A percentile compares a stretch with the other conserved stretches of the same genome.
Conservation (phyloP, 1,139 yeast species). For the Candida albicans region DNA sequence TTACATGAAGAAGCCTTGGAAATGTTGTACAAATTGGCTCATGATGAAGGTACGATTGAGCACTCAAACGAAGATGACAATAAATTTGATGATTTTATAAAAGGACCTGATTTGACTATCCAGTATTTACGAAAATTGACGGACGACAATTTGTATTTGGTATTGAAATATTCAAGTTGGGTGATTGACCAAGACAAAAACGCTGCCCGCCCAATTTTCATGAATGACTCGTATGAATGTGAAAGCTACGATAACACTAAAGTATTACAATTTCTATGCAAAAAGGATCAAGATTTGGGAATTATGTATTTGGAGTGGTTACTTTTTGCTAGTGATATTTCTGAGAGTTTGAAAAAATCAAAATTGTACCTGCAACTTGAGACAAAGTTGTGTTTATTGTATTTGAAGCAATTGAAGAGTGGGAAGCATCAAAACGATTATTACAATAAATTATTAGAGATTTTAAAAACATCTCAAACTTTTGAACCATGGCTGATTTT, state of each 20-base stretch:
- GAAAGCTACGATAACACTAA: conserved; percentile 55
- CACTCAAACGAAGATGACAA: conserved; percentile 16
- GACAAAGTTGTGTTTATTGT: conserved; percentile 57
- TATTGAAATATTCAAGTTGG: conserved; percentile 61
- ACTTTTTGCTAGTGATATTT: conserved; percentile 43
- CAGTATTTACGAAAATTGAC: conserved; percentile 66
- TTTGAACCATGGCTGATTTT: conserved; percentile 52
- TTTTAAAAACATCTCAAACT: conserved; percentile 34
- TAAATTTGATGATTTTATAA: conserved; percentile 25
- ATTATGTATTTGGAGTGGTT: conserved; percentile 63
- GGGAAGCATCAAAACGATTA: conserved; percentile 15
- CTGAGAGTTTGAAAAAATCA: conserved; percentile 38
- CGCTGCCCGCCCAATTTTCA: conserved; percentile 52
- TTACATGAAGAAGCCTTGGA: conserved; percentile 69
- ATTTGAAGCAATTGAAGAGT: conserved; percentile 40
- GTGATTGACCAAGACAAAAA: conserved; percentile 37
- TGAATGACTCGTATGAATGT: conserved; percentile 65
- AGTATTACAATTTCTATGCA: conserved; percentile 48
- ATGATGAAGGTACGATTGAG: conserved; percentile 23
- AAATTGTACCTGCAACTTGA: conserved; percentile 34
- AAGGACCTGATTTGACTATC: conserved; percentile 53
- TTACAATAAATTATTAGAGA: conserved; percentile 36
- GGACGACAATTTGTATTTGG: conserved; percentile 49
- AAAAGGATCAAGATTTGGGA: conserved; percentile 35
- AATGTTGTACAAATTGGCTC: conserved; percentile 47